Conservation (phyloP, 805 yeast genomes). For the Candida montana region DNA sequence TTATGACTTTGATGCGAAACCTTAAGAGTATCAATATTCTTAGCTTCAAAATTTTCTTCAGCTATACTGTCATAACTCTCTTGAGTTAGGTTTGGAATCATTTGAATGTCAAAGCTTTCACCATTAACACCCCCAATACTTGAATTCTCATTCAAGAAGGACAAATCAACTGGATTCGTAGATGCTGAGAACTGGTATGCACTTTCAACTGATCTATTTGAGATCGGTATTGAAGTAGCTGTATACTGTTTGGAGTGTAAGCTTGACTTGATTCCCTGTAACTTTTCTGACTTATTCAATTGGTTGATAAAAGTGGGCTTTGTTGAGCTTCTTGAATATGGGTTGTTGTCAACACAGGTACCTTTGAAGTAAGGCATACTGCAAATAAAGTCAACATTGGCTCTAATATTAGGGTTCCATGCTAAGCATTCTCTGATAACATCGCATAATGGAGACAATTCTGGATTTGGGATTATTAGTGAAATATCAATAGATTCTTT, state of each 20-base stretch:
- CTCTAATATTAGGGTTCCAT: constrained; percentile 77
- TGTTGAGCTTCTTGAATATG: background rate
- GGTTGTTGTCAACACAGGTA: constrained; percentile 29
- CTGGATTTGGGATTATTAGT: constrained; percentile 40
- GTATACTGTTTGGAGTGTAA: too few relatives aligned
- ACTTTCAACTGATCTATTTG: background rate
- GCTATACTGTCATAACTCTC: constrained; percentile 9
- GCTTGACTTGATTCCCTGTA: constrained; percentile 11
- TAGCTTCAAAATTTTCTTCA: constrained; percentile 14
- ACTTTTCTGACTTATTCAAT: constrained; percentile 13
- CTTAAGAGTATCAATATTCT: background rate
- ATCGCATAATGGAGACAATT: constrained; percentile 32
- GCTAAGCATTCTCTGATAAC: constrained; percentile 47
- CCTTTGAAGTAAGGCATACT: constrained; percentile 49
- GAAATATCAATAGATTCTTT: constrained; percentile 45
- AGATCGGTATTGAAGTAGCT: too few relatives aligned
- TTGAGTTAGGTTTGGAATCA: constrained; percentile 12
- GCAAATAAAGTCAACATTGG: constrained; percentile 44
- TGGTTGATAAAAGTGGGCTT: constrained; percentile 3
- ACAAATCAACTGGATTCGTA: constrained; percentile 3
- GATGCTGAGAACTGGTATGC: background rate
- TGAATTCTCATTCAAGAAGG: constrained; percentile 11
- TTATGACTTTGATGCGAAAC: background rate
- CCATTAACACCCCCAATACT: background rate
- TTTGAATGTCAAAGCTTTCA: constrained; percentile 1